Base-by-base conservation (phyloP, 352 stramenopile genomes). In the Pythium coloratum region DNA sequence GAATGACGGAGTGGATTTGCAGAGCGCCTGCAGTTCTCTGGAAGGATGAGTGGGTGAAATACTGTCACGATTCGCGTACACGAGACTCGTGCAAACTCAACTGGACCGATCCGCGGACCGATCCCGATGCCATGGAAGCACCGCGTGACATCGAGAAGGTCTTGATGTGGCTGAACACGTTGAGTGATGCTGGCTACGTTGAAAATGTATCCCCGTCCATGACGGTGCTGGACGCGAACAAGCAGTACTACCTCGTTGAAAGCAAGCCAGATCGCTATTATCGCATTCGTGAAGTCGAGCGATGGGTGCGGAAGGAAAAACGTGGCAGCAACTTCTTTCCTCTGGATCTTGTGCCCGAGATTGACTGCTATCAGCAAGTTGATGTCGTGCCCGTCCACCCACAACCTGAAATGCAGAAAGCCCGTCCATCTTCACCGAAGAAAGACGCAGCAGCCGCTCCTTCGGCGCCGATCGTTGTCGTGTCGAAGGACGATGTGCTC, bases 1-100 rank as follows among this genome's bases (percentile, higher is more conserved):
- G 81, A 1, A 86, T 92, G 63, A 63, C 89, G 30, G 72, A 70
- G 38, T 92, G 84, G 84, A 85, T 92, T 20, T 55, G 76, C 12
- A 75, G 81, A 8, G 53, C 20, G 0, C 77, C 83, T 12, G 8
- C 64, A 10, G 64, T 89, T 4, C 60, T 92, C 1, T 89, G 78
- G 77, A 54, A 80, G 26, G 84, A 90, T 40, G 46, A 69, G 38
- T 90, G 84, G 84, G 71, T 32, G 6, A 76, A 85, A 6, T 89
- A 89, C 47, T 86, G 76, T 18, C 49, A 66, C 7, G 77, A 87
- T 32, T n/a, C 67, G 1, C 34, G 40, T 0, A 53, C 72, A 10
- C 55, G 68, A 7, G 57, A 62, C 1, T 67, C 70, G 6, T 80
- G 66, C 28, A 58, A 55, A 6, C 60, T 90, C 13, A 32, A 62